Evolutionary conservation across 306 rosid genomes (phyloP).

Genomic region (Morella rubra): DNA sequence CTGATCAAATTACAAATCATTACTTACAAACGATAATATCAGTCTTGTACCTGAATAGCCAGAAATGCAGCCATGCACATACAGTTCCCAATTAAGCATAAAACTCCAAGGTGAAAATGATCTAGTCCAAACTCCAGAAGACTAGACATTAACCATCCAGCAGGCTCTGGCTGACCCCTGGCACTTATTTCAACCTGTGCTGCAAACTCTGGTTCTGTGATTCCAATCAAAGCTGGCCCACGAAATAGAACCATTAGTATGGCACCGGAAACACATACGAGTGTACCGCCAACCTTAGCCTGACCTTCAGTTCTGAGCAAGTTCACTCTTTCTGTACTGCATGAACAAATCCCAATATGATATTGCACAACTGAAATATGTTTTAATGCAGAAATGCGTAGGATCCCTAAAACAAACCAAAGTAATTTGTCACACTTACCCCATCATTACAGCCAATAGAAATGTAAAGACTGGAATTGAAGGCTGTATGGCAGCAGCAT

Average conservation of each 20-base stretch:
- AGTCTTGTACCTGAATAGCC: slow-evolving; percentile 70
- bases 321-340: slow-evolving; percentile 96
- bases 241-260: slow-evolving; percentile 77
- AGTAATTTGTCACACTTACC: slow-evolving; percentile 54
- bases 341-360: slow-evolving; percentile 38
- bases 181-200: slow-evolving; percentile 60
- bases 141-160: slow-evolving; percentile 66
- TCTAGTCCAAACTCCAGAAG: slow-evolving; percentile 58
- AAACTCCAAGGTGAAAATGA: slow-evolving; percentile 75
- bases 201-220: slow-evolving; percentile 32
- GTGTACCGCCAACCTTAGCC: slow-evolving; percentile 81
- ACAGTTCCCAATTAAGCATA: slow-evolving; percentile 90
- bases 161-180: slow-evolving; percentile 82
- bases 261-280: slow-evolving; percentile 86
- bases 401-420: not conserved
- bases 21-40: slow-evolving; percentile 12
- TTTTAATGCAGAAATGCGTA: slow-evolving; percentile 5
- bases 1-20: not conserved
- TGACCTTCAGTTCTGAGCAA: slow-evolving; percentile 69
- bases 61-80: slow-evolving; percentile 92
- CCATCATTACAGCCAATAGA: slow-evolving; percentile 72
- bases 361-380: slow-evolving; percentile 27
- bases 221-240: slow-evolving; percentile 69
- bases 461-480: slow-evolving; percentile 91
- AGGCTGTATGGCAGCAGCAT: slow-evolving; percentile 94